Evolutionary conservation across 148 eudicot genomes (phyloP).

Genomic region (Selenicereus undatus): DNA sequence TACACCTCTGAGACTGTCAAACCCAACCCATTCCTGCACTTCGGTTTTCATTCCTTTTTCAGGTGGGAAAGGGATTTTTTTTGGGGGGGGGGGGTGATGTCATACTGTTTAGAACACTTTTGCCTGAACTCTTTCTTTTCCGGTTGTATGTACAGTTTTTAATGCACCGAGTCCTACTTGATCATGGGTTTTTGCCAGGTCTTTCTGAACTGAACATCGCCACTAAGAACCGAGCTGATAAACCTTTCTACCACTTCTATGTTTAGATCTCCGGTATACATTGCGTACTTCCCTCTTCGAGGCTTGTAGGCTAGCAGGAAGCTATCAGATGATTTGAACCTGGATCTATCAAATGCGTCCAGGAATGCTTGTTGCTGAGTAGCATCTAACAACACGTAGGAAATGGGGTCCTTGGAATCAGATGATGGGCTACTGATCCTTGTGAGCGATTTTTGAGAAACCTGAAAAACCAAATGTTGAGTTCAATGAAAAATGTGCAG

Average conservation of each 20-base stretch:
- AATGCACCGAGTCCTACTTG: slow-evolving; percentile 17
- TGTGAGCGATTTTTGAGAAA: slow-evolving; percentile 68
- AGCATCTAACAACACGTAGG: slow-evolving; percentile 68
- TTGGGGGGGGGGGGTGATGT: no score
- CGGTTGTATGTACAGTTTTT: slow-evolving; percentile 2
- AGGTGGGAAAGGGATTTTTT: no score
- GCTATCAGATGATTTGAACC: slow-evolving; percentile 50
- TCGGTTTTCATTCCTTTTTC: no score
- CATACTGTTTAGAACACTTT: background rate
- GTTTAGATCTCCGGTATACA: slow-evolving; percentile 39
- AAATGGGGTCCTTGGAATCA: slow-evolving; percentile 52
- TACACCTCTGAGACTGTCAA: no score
- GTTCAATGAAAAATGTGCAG: background rate
- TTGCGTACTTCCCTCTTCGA: slow-evolving; percentile 62
- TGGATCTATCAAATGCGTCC: slow-evolving; percentile 57
- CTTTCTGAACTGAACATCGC: slow-evolving; percentile 73
- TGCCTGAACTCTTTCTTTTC: background rate
- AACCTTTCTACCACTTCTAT: slow-evolving; percentile 67
- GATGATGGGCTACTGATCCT: slow-evolving; percentile 42
- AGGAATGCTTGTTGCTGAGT: slow-evolving; percentile 60
- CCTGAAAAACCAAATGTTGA: slow-evolving; percentile 30
- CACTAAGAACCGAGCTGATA: slow-evolving; percentile 72
- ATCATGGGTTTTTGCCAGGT: slow-evolving; percentile 54
- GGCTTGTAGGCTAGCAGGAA: slow-evolving; percentile 85
- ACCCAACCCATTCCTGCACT: no score